Evolutionary conservation across 202 grass and related monocot genomes (phyloP), one percentile per base, ranked within the genome.

Genomic region (Schoenoplectus triqueter): DNA sequence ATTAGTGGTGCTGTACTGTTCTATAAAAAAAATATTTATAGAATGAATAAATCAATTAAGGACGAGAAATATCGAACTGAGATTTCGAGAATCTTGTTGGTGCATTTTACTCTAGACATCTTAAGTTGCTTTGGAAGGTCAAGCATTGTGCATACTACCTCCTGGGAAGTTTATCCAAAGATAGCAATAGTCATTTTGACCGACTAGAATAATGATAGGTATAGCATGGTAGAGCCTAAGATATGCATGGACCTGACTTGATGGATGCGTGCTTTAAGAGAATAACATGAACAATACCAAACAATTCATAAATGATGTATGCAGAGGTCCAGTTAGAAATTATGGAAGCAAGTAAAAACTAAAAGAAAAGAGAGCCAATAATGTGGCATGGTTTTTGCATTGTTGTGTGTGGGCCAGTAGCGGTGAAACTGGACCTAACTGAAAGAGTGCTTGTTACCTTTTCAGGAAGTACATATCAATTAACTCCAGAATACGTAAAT

Each of bases 401-500:
- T 74, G 10, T 73, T 74, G 2, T 19, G 48, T 54, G 10, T 13
- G 46, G 3, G 18, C 18, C 48, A 5, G 48, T 74, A 74, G 19
- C 18, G 22, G 10, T 21, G 9, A 18, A 11, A 8, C 9, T 74
- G 48, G 5, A 57, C 50, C 51, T 70, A 46, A 47, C 14, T 50
- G 73, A 57, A 77, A 57, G 6, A 18, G 5, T 77, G 10, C 17
- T 73, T 10, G 7, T 50, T 50, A 48, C 69, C 14, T 45, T 50
- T 42, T 18, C 18, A 42, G n/a, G 46, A 73, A 70, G 10, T 57
- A 40, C 21, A 39, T 77, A 31, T 55, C 52, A 15, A 66, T 59
- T 5, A n/a, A 14, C 46, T 10, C 4, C n/a, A 17, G 62, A 51
- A 17, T 85, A 59, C 69, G 60, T 68, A 66, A 82, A 75, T 64